phyloP scores from a whole-genome alignment of 108 stramenopile species.

The Skeletonema tropicum region DNA sequence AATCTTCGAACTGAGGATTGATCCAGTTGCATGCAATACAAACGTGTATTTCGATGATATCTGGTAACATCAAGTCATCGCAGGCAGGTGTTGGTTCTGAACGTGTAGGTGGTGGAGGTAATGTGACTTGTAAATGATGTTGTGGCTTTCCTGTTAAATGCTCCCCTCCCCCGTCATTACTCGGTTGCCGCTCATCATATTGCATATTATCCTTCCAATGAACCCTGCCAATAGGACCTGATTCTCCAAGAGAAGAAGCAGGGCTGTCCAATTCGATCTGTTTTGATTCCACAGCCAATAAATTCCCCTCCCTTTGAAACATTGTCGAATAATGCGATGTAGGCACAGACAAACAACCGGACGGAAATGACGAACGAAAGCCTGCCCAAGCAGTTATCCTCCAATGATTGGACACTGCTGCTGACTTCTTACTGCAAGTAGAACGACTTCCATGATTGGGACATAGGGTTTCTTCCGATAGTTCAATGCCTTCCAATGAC shows the following conservation, averaged over 20 bases:
- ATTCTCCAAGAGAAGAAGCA: neutral
- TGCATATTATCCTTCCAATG: neutral
- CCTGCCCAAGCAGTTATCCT: conserved; percentile 1
- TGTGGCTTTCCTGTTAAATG: neutral
- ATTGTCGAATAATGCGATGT: neutral
- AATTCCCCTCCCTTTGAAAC: neutral
- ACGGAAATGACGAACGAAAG: neutral
- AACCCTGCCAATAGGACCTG: neutral
- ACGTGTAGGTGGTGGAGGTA: neutral
- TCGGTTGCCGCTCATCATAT: neutral
- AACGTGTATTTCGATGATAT: conserved; percentile 1
- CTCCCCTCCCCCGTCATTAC: neutral
- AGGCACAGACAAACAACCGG: neutral
- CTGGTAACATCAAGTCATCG: neutral
- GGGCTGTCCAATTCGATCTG: neutral
- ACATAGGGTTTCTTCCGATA: neutral
- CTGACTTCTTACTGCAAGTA: neutral
- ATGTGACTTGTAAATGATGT: neutral
- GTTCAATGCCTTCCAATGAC: conserved; percentile 1
- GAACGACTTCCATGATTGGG: neutral
- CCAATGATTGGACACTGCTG: neutral
- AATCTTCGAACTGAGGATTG: neutral
- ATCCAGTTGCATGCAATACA: neutral
- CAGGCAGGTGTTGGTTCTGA: neutral
- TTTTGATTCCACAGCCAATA: neutral